Conservation (phyloP, 1,139 yeast genomes). For the Zygosaccharomyces sapae region DNA sequence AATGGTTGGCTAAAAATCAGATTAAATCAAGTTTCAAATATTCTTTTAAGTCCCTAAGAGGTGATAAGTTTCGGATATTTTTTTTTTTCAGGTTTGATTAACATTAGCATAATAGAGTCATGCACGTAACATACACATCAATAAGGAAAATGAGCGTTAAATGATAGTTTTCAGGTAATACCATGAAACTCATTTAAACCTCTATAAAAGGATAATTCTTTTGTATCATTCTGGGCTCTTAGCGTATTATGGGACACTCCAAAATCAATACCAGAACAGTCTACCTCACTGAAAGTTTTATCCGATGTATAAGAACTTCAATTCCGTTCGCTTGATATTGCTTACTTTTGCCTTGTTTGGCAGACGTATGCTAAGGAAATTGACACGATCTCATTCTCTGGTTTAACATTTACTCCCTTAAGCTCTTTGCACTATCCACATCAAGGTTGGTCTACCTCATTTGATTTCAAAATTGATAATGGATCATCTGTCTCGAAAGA, state of each 20-base stretch:
- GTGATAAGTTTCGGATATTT: not conserved
- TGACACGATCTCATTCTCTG: conserved; percentile 19
- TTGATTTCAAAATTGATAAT: conserved; percentile 29
- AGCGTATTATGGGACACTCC: no score
- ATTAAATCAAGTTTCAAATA: not conserved
- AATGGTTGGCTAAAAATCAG: no score
- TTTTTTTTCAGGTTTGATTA: no score
- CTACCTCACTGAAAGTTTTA: not conserved
- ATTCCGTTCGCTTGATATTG: conserved; percentile 10
- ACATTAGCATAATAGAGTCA: not conserved
- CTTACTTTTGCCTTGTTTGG: conserved; percentile 7
- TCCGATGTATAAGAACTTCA: not conserved
- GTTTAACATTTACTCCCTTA: conserved; percentile 23
- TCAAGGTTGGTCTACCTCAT: conserved; percentile 35
- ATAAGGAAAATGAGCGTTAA: no score
- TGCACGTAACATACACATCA: not conserved
- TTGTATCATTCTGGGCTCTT: no score
- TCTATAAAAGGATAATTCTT: no score
- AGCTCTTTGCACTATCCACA: conserved; percentile 28
- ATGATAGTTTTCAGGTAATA: no score
- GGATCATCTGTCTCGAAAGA: conserved; percentile 23
- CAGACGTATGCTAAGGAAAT: conserved; percentile 21
- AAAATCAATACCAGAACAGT: not conserved
- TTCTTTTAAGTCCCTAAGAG: not conserved
- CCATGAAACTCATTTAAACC: no score